Base-by-base conservation (phyloP, 441 rosid genomes). In the Eruca vesicaria region DNA sequence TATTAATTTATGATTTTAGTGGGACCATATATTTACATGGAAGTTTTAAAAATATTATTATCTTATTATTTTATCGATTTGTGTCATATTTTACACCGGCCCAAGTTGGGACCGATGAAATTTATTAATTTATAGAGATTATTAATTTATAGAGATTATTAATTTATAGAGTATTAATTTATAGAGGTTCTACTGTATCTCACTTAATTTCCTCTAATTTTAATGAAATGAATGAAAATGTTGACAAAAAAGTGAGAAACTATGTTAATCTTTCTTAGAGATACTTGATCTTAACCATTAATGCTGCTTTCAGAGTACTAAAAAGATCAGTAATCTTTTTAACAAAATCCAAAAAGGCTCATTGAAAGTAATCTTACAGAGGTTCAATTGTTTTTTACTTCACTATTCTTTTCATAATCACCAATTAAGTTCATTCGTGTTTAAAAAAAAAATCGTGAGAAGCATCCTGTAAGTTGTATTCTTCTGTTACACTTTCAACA, bases 231-330 rank as follows among this genome's bases (percentile, higher is more conserved):
- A 29, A 29, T 4, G 7, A 29, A 29, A 3, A 29, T 5, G 32
- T 29, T 29, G 32, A 29, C 32, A 29, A 29, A 29, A 29, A 29
- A 29, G 26, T 29, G 32, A 3, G 32, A 35, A 35, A 35, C 41
- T 35, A 35, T 35, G 41, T 35, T 35, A 35, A 35, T 35, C 41
- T 9, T 35, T 35, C 4, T 35, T 12, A 35, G 41, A 35, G 41
- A 35, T 35, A 35, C 41, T 35, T 29, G 4, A 29, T 29, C 32
- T n/a, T 29, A 29, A 29, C 32, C 32, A 23, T 23, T 23, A 29
- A 29, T 29, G 32, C 32, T 29, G 32, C 32, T 29, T 29, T 29
- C 32, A 29, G 88, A 84, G 79, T 87, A 69, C 70, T 67, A 50
- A 80, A 64, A 56, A 72, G 38, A 68, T 79, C 26, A 80, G 48